Evolutionary conservation across 2,329 filamentous ascomycete genomes (phyloP).

Genomic region (Aplosporella prunicola): DNA sequence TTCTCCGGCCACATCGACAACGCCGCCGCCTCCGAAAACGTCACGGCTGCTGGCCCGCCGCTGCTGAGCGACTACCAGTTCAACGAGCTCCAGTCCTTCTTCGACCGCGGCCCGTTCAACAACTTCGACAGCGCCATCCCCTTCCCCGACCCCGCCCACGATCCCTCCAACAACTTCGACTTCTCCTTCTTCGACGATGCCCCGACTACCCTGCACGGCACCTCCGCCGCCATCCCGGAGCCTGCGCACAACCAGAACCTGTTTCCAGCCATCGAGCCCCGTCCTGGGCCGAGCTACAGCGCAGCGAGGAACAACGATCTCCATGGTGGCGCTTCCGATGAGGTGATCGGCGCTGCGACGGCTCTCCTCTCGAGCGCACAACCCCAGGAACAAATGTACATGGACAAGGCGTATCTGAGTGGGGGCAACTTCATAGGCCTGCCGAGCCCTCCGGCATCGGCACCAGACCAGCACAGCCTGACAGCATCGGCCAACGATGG

Average conservation of each 20-base stretch:
- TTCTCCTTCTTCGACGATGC: conserved; percentile 3
- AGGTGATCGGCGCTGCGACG: conserved; percentile 9
- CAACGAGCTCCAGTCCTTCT: conserved; percentile 9
- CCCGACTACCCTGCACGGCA: conserved; percentile 5
- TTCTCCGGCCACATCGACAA: conserved; percentile 7
- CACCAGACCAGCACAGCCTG: conserved; percentile 2
- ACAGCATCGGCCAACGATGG: neutral
- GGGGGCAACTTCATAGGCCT: conserved; percentile 2
- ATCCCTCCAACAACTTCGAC: neutral
- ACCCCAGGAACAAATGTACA: conserved; percentile 5
- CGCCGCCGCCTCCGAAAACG: conserved; percentile 8
- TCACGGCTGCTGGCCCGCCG: conserved; percentile 6
- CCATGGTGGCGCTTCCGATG: conserved; percentile 2
- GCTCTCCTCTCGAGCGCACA: conserved; percentile 8
- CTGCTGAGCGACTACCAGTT: conserved; percentile 7
- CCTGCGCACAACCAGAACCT: conserved; percentile 1
- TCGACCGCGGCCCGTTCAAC: conserved; percentile 11
- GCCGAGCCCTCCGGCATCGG: conserved; percentile 9
- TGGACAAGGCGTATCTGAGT: conserved; percentile 1
- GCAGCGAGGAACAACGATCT: neutral
- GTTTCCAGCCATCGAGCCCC: neutral
- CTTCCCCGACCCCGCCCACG: conserved; percentile 5
- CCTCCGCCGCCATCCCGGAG: conserved; percentile 1
- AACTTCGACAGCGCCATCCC: conserved; percentile 2
- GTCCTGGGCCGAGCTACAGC: neutral